Evolutionary conservation across 78 protist genomes (phyloP), one percentile per base, ranked within the genome.

Genomic region (Dictyostelium citrinum): DNA sequence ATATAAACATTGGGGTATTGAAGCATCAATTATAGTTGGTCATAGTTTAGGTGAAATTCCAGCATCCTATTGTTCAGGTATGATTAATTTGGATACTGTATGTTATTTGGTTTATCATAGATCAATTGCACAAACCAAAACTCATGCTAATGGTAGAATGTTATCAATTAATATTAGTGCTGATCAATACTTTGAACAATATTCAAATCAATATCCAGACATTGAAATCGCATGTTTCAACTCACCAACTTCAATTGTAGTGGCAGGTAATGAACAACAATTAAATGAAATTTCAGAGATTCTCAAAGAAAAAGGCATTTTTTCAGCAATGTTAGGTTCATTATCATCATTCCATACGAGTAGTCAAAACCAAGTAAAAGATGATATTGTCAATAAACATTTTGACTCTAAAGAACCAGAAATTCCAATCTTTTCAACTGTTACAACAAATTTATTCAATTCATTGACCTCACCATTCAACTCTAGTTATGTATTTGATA

Each of bases 151-250:
- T n/a, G 95, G 95, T 20, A 90, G 27, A 61, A 90, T 90, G 95
- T 45, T 90, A 74, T 43, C 81, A 17, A 83, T 90, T 29, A 49
- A 71, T 37, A 24, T 90, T 1, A 45, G 90, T 31, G 4, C 27
- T 0, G 70, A 46, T 16, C 20, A 64, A 9, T 81, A 10, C 35
- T 33, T 45, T 37, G 6, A 1, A 29, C 2, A 31, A 3, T 68
- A 29, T 68, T 68, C 76, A 31, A 1, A 7, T 5, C n/a, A 51
- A 43, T 72, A 27, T 29, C 70, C 46, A 58, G 12, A 11, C 7
- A 51, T 90, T 29, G 95, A 90, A 61, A 71, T 90, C 16, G 88
- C 90, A 29, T 81, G 91, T 60, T 82, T 24, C 43, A 90, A 90
- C 46, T 49, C 91, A 27, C 20, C 35, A 37, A 45, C 77, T 5